Conservation (phyloP, 768 basidiomycete species). For the Hygrophorus russula region DNA sequence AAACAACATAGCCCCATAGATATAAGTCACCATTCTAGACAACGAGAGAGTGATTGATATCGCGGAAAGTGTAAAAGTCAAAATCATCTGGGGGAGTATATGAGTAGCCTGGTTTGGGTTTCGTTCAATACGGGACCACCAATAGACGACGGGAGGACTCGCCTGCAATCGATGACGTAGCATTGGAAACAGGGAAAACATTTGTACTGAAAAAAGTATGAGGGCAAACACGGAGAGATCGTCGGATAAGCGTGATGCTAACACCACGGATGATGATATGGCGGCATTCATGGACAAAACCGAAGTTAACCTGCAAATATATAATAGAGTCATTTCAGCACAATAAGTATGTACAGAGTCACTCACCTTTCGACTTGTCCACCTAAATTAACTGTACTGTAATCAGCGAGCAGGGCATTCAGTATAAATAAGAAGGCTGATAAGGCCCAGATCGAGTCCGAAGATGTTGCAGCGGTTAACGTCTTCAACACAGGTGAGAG, state of each 20-base stretch:
- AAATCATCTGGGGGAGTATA: constrained; percentile 28
- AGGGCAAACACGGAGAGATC: constrained; percentile 85
- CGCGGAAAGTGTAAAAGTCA: constrained; percentile 44
- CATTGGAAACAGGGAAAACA: constrained; percentile 78
- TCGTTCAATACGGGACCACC: constrained; percentile 4
- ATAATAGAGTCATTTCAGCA: constrained; percentile 10
- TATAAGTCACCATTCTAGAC: constrained; percentile 41
- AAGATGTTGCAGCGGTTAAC: constrained; percentile 88
- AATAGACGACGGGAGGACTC: constrained; percentile 12
- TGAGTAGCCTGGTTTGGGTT: constrained; percentile 31
- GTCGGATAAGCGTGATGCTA: constrained; percentile 79
- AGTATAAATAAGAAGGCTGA: constrained; percentile 77
- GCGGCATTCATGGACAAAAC: constrained; percentile 87
- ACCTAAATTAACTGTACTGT: constrained; percentile 37
- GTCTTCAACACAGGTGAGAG: constrained; percentile 88
- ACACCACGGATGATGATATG: constrained; percentile 84
- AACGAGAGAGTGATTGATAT: constrained; percentile 43
- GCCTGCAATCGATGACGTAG: constrained; percentile 68
- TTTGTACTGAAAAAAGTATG: constrained; percentile 70
- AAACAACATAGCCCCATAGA: constrained; percentile 38
- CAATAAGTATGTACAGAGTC: constrained; percentile 9
- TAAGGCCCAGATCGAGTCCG: constrained; percentile 94
- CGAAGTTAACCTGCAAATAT: constrained; percentile 52
- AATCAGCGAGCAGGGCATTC: constrained; percentile 78
- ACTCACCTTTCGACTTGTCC: constrained; percentile 47